Conservation (phyloP, 257 asterid genomes). For the Hygrophila difformis region DNA sequence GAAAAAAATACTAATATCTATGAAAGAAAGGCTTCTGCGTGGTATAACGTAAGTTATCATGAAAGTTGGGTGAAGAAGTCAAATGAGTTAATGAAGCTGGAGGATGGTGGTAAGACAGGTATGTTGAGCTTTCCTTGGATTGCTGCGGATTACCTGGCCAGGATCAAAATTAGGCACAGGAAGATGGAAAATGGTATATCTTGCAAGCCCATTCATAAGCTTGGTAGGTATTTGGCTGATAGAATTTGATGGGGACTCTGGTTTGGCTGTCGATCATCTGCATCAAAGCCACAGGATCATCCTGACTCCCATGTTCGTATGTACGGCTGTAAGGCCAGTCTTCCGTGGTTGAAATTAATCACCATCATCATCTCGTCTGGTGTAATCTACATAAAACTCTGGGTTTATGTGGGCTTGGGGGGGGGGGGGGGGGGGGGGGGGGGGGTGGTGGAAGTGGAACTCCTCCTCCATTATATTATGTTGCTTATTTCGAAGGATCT, state of each 20-base stretch:
- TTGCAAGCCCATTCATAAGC: conserved; percentile 51
- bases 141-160: conserved; percentile 83
- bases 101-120: conserved; percentile 33
- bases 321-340: conserved; percentile 27
- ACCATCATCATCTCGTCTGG: too few relatives aligned
- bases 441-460: too few relatives aligned
- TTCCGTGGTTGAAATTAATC: conserved; percentile 20
- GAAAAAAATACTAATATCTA: conserved; percentile 44
- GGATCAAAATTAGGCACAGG: conserved; percentile 52
- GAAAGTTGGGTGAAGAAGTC: conserved; percentile 47
- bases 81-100: conserved; percentile 29
- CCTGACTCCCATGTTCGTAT: background rate
- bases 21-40: conserved; percentile 85
- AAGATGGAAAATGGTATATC: conserved; percentile 29
- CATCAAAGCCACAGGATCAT: too few relatives aligned
- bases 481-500: too few relatives aligned
- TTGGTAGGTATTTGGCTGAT: conserved; percentile 65
- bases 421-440: too few relatives aligned
- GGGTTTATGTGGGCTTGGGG: too few relatives aligned
- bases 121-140: conserved; percentile 93
- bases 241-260: conserved; percentile 32
- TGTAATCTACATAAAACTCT: too few relatives aligned
- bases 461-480: too few relatives aligned
- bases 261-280: too few relatives aligned
- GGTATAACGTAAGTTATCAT: conserved; percentile 82